Base-by-base conservation (phyloP, 164 flowering plant genomes). In the Santalum album region DNA sequence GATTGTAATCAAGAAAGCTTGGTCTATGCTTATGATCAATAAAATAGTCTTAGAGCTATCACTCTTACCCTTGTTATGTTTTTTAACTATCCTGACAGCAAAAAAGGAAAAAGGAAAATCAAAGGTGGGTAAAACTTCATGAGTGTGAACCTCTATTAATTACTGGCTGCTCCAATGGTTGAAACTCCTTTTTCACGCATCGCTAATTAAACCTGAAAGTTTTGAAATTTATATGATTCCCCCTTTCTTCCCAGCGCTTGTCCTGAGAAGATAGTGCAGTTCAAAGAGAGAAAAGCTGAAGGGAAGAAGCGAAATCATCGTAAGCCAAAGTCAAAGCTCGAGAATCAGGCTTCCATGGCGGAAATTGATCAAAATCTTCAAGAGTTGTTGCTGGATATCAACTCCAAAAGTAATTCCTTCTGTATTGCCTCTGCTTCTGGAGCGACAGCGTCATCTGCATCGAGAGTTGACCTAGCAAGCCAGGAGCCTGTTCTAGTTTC, bases 191-290 rank as follows among this genome's bases (percentile, higher is more conserved):
- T 29, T 29, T 29, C 34, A n/a, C n/a, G n/a, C n/a, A 3, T 29
- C 9, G 4, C 9, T 29, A 3, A 3, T 29, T 4, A 29, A 3
- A 29, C 9, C 9, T 29, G 34, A 29, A 9, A 9, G 4, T 3
- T 29, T 29, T 29, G 34, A 9, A 29, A 29, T 29, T 9, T 29
- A 29, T 3, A 29, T 29, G 34, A 3, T 14, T 38, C 14, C 42
- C 0, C 25, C 25, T 20, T 20, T 21, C 3, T 21, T 18, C 25
- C 5, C 49, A 92, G 98, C 69, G 98, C 95, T 29, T 92, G 92
- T 67, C 90, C 95, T 4, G 98, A 92, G 65, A 89, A 75, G 83
- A 81, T 84, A 38, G 42, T 44, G 45, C 94, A 83, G 75, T 86
- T 82, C 59, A 65, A 73, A 55, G 80, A 77, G 65, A 72, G 60